Evolutionary conservation across 2,329 filamentous ascomycete genomes (phyloP).

Genomic region (Monosporascus sp.): DNA sequence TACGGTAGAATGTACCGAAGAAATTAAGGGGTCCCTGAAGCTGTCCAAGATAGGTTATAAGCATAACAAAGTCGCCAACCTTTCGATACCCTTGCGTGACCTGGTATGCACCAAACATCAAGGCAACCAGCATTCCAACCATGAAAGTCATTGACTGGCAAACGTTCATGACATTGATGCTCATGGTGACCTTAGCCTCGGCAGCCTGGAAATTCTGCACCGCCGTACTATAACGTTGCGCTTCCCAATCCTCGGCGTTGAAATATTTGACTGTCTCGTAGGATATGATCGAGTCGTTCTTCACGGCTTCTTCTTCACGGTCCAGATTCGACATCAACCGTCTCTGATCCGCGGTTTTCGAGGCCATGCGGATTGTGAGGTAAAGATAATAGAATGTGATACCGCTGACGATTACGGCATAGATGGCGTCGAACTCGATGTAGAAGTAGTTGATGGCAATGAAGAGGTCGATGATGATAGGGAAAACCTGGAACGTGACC

Average conservation of each 20-base stretch:
- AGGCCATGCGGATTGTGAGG: conserved; percentile 91
- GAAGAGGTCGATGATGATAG: conserved; percentile 86
- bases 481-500: conserved; percentile 90
- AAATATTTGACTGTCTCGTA: conserved; percentile 95
- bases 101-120: conserved; percentile 72
- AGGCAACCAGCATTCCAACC: conserved; percentile 64
- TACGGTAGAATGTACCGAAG: conserved; percentile 92
- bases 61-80: conserved; percentile 66
- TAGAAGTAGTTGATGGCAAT: conserved; percentile 81
- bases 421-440: conserved; percentile 76
- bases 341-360: conserved; percentile 84
- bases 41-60: conserved; percentile 75
- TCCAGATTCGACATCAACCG: conserved; percentile 93
- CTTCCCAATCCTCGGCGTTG: conserved; percentile 78
- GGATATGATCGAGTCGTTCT: conserved; percentile 98
- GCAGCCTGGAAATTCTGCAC: conserved; percentile 67
- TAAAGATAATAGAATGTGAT: conserved; percentile 96
- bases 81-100: conserved; percentile 60
- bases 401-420: conserved; percentile 81
- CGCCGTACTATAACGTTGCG: conserved; percentile 64
- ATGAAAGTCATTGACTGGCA: conserved; percentile 77
- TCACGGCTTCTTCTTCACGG: conserved; percentile 91
- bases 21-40: conserved; percentile 78
- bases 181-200: conserved; percentile 71
- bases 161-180: conserved; percentile 75